Percentiles rank a stretch among this genome's conserved stretches.
Conservation (phyloP, 805 yeast species). For the Ogataea wickerhamii region DNA sequence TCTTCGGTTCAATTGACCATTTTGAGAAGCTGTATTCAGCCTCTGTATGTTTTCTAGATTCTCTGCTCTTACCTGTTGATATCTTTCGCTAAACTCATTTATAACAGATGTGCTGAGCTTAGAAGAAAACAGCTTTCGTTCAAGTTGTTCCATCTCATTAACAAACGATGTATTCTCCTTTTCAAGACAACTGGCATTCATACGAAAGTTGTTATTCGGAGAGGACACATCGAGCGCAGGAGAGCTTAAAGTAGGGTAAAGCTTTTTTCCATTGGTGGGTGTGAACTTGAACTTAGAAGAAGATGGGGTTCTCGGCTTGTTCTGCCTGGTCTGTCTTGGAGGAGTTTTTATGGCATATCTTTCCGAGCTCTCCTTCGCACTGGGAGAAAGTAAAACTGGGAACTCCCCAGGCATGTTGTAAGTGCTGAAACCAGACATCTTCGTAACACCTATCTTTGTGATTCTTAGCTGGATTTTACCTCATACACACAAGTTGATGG, state of each 20-base stretch:
- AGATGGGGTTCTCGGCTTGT: constrained; percentile 19
- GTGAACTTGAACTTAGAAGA: constrained; percentile 28
- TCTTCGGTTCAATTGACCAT: constrained; percentile 23
- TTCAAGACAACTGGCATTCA: constrained; percentile 28
- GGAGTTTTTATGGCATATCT: constrained; percentile 14
- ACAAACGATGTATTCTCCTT: constrained; percentile 28
- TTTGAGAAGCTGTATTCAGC: constrained; percentile 21
- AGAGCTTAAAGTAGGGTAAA: constrained; percentile 25
- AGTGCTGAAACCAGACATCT: constrained; percentile 5
- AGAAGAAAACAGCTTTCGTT: constrained; percentile 46
- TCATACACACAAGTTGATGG: too few species aligned
- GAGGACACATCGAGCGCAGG: constrained; percentile 10
- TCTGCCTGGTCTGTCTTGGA: constrained; percentile 6
- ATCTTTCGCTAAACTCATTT: constrained; percentile 41
- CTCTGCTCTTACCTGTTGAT: constrained; percentile 35
- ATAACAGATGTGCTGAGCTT: constrained; percentile 43
- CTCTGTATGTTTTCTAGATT: constrained; percentile 24
- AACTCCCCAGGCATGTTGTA: constrained; percentile 22
- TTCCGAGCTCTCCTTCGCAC: background rate
- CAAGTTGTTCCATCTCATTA: constrained; percentile 33
- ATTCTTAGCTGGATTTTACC: too few species aligned
- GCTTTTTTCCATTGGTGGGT: constrained; percentile 27
- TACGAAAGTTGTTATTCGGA: constrained; percentile 16
- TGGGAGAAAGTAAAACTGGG: constrained; percentile 9
- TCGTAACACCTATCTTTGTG: too few species aligned